These are phyloP conservation scores for Scleroderma bovista DNA, from an alignment of 768 basidiomycete genomes.

Conservation along the genomic window DNA sequence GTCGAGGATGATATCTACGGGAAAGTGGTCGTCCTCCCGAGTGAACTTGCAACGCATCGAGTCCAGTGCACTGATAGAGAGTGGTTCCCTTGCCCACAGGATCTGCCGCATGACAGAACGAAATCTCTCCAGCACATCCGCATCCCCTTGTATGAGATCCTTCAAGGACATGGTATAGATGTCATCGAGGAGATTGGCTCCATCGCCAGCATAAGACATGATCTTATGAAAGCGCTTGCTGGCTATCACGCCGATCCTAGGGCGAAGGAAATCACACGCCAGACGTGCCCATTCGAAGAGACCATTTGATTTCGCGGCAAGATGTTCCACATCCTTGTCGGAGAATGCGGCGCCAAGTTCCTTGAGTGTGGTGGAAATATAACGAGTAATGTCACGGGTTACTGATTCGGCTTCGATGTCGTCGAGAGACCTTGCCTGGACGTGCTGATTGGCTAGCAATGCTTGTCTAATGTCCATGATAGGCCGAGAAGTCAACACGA, in stretches of 20 bases:
- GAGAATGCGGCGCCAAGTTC: neutral
- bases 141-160: neutral
- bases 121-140: neutral
- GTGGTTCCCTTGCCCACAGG: neutral
- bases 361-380: neutral
- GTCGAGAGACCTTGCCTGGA: neutral
- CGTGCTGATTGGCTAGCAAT: neutral
- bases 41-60: neutral
- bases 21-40: neutral
- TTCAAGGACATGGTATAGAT: neutral
- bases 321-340: neutral
- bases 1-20: neutral
- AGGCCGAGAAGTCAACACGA: neutral
- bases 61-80: neutral
- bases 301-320: neutral
- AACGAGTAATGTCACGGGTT: neutral
- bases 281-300: neutral
- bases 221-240: neutral
- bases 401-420: neutral
- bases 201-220: neutral
- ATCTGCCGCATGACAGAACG: slow-evolving; percentile 1
- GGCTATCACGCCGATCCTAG: neutral
- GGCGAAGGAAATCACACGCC: neutral
- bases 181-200: neutral
- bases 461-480: neutral